These are phyloP conservation scores for Trichothecium sympodiale DNA, from an alignment of 2,329 filamentous ascomycete species.

Conservation along the genomic window DNA sequence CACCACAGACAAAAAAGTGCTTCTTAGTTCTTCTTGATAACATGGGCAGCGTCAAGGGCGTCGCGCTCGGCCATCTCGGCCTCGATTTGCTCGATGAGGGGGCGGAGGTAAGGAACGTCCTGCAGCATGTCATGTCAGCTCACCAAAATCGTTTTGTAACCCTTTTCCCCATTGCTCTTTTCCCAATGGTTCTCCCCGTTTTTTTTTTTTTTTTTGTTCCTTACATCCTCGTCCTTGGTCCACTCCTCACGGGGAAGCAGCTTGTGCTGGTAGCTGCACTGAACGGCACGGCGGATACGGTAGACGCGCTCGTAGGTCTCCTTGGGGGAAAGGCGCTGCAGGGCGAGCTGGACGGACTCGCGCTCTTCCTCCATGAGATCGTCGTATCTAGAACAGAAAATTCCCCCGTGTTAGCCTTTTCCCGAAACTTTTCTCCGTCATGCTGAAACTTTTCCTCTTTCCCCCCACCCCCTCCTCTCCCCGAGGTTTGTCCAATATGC, in stretches of 20 bases:
- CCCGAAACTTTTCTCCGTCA: too few relatives aligned
- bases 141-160: too few relatives aligned
- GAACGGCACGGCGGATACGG: conserved; percentile 90
- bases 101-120: conserved; percentile 44
- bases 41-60: conserved; percentile 37
- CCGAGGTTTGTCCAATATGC: too few relatives aligned
- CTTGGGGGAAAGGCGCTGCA: conserved; percentile 82
- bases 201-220: background rate
- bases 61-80: conserved; percentile 39
- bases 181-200: too few relatives aligned
- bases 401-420: too few relatives aligned
- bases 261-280: conserved; percentile 56
- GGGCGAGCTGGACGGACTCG: conserved; percentile 73
- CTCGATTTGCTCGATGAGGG: conserved; percentile 40
- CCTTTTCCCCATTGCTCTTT: background rate
- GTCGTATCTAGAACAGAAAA: conserved; percentile 55
- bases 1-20: background rate
- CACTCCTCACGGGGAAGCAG: conserved; percentile 51
- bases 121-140: too few relatives aligned
- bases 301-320: conserved; percentile 95
- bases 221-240: conserved; percentile 45
- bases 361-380: conserved; percentile 91
- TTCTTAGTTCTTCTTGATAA: conserved; percentile 37
- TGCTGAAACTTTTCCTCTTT: too few relatives aligned
- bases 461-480: too few relatives aligned